Conservation (phyloP, 257 asterid genomes). For the Handroanthus guayacan region DNA sequence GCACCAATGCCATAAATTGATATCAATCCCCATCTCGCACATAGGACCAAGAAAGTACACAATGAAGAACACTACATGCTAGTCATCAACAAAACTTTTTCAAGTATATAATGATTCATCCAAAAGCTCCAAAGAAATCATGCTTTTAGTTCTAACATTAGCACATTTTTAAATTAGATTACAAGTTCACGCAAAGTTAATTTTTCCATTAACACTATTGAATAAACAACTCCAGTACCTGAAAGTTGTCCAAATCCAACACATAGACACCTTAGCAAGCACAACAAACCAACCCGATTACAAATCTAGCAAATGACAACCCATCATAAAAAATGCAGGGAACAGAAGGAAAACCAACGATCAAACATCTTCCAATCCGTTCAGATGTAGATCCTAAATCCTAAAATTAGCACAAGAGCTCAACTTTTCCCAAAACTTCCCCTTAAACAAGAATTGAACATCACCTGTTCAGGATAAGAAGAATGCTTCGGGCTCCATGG, state of each 20-base stretch:
- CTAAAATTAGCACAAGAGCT: neutral
- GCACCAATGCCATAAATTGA: conserved; percentile 2
- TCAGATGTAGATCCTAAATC: neutral
- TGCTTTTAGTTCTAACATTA: neutral
- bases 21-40: neutral
- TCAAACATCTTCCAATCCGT: neutral
- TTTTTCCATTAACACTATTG: neutral
- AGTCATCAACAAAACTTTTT: conserved; percentile 4
- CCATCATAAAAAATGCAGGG: neutral
- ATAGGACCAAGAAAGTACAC: neutral
- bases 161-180: neutral
- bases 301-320: neutral
- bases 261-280: neutral
- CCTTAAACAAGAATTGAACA: neutral
- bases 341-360: neutral
- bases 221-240: neutral
- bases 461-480: conserved; percentile 77
- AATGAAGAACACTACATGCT: neutral
- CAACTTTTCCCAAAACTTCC: neutral
- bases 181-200: neutral
- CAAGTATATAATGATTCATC: neutral
- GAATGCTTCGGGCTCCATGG: conserved; percentile 62
- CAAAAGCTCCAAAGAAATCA: neutral
- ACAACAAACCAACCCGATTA: neutral
- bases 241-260: conserved; percentile 2